Conservation (phyloP, 805 yeast species). For the Wickerhamiella shivajii region DNA sequence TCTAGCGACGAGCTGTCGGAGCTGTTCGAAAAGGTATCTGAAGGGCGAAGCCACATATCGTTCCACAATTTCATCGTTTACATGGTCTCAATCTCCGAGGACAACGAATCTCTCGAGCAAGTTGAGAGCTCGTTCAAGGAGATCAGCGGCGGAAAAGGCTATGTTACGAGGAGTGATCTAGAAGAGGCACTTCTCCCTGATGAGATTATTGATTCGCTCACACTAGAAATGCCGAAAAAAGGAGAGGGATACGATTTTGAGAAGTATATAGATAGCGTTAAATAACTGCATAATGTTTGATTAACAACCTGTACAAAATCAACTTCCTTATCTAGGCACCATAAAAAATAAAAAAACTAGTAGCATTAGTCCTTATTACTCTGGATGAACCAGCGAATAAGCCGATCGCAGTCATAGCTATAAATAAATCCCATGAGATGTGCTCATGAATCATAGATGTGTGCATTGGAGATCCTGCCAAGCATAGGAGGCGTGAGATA, state of each 20-base stretch:
- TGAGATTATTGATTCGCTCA: constrained; percentile 21
- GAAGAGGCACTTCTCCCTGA: constrained; percentile 25
- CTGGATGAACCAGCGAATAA: too few species aligned
- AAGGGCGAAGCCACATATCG: constrained; percentile 18
- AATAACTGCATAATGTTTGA: too few species aligned
- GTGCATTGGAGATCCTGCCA: too few species aligned
- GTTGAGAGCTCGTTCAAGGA: constrained; percentile 29
- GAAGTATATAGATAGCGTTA: constrained; percentile 3
- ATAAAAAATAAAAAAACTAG: too few species aligned
- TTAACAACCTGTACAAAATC: too few species aligned
- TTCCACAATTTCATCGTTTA: constrained; percentile 25
- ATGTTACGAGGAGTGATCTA: constrained; percentile 29
- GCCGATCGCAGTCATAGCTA: too few species aligned
- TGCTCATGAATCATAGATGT: too few species aligned
- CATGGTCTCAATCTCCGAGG: constrained; percentile 29
- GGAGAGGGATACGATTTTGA: constrained; percentile 10
- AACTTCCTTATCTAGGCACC: too few species aligned
- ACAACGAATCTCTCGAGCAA: constrained; percentile 27
- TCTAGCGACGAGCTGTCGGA: constrained; percentile 26
- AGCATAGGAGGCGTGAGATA: too few species aligned
- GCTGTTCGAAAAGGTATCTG: constrained; percentile 24
- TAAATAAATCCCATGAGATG: too few species aligned
- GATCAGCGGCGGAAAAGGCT: constrained; percentile 28
- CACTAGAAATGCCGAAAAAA: constrained; percentile 20
- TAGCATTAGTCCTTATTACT: too few species aligned